Evolutionary conservation across 2,329 filamentous ascomycete genomes (phyloP).

Genomic region (Penicillium sp.): DNA sequence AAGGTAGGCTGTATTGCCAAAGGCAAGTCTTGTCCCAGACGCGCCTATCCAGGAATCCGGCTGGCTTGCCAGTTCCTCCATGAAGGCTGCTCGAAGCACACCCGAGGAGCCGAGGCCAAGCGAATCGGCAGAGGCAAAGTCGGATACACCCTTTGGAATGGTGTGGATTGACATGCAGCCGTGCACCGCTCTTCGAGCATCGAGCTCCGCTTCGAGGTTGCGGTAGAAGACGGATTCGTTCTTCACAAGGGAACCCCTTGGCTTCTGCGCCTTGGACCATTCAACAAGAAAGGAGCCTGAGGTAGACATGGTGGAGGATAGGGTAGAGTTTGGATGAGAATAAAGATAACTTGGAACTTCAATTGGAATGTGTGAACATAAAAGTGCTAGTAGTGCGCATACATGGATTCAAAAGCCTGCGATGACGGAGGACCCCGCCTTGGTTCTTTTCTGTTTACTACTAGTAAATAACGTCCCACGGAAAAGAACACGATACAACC

Average conservation of each 20-base stretch:
- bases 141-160: background rate
- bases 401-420: no score
- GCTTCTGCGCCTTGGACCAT: background rate
- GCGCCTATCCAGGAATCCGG: slow-evolving; percentile 48
- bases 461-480: no score
- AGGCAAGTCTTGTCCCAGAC: slow-evolving; percentile 56
- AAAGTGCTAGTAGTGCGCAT: no score
- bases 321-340: background rate
- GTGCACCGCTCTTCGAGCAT: background rate
- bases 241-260: background rate
- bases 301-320: no score
- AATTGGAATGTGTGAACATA: no score
- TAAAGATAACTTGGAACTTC: background rate
- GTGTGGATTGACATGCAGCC: background rate
- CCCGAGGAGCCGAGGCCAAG: slow-evolving; percentile 23
- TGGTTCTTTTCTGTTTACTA: no score
- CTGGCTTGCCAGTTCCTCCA: slow-evolving; percentile 48
- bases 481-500: no score
- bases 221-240: background rate
- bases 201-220: background rate
- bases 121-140: background rate
- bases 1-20: slow-evolving; percentile 60
- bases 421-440: no score
- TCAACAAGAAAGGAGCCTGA: background rate
- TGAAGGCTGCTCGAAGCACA: slow-evolving; percentile 48